phyloP scores from a whole-genome alignment of 768 basidiomycete genomes.

The Tylopilus intermedius region DNA sequence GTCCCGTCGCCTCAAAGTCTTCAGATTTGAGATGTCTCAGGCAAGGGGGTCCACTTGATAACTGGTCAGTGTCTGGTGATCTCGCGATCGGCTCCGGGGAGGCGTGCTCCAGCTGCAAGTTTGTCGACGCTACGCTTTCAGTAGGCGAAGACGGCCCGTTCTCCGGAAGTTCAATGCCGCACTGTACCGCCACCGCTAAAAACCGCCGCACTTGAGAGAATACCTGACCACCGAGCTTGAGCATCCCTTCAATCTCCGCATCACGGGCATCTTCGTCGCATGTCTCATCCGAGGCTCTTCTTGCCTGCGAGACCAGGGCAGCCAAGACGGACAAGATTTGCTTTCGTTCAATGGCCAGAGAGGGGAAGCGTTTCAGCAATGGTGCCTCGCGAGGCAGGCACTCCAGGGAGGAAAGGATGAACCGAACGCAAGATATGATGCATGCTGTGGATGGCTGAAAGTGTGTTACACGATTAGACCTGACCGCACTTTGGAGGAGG shows the following conservation, averaged over 20 bases:
- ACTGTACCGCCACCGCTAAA: conserved; percentile 69
- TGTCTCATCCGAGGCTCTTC: conserved; percentile 49
- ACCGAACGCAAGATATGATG: conserved; percentile 90
- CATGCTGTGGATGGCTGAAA: conserved; percentile 93
- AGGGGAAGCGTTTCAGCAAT: conserved; percentile 58
- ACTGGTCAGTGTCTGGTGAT: conserved; percentile 4
- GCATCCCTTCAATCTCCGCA: conserved; percentile 68
- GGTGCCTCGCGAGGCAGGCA: conserved; percentile 80
- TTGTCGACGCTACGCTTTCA: conserved; percentile 15
- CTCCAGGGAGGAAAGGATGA: conserved; percentile 76
- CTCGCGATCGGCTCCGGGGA: conserved; percentile 15
- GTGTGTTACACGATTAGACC: conserved; percentile 70
- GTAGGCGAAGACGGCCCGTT: conserved; percentile 32
- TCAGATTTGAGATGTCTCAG: conserved; percentile 30
- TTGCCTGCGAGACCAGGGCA: conserved; percentile 75
- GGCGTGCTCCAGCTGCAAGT: conserved; percentile 10
- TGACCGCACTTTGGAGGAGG: conserved; percentile 80
- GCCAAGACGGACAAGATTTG: conserved; percentile 77
- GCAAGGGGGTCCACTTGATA: conserved; percentile 22
- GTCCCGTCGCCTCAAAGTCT: conserved; percentile 17
- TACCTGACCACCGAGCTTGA: conserved; percentile 74
- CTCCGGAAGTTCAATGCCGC: conserved; percentile 65
- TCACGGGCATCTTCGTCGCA: conserved; percentile 45
- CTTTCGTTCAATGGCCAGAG: conserved; percentile 74
- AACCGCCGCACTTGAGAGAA: conserved; percentile 79